These are phyloP conservation scores for Colletotrichum musae DNA, from an alignment of 2,329 filamentous ascomycete species.

Conservation along the genomic window DNA sequence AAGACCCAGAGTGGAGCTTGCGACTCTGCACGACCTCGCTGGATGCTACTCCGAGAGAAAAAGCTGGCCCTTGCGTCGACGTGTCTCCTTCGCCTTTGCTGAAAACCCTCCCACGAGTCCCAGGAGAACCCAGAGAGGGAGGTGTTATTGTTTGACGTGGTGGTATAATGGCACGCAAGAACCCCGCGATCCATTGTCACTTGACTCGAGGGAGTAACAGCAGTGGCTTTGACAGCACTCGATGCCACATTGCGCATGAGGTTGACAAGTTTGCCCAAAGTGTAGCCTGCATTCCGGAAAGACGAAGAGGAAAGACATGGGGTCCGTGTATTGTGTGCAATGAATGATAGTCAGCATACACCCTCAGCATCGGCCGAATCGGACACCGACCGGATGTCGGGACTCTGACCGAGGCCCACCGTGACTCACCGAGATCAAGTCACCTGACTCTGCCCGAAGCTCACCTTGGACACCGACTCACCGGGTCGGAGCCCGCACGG, in stretches of 20 bases:
- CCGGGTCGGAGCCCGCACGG: neutral
- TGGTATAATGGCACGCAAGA: neutral
- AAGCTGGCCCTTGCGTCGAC: neutral
- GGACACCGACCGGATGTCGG: neutral
- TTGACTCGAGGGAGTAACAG: neutral
- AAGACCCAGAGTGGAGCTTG: constrained; percentile 14
- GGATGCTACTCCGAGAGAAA: neutral
- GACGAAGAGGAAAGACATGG: too few species aligned
- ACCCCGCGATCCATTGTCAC: neutral
- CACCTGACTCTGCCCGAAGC: neutral
- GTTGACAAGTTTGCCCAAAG: too few species aligned
- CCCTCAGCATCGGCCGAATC: constrained; percentile 4
- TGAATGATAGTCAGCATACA: too few species aligned
- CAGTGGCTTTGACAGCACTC: neutral
- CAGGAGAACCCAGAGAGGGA: neutral
- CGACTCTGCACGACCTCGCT: neutral
- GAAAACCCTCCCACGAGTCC: neutral
- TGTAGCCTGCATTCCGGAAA: too few species aligned
- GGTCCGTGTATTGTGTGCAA: too few species aligned
- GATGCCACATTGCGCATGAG: neutral
- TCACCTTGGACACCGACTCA: neutral
- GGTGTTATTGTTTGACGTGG: neutral
- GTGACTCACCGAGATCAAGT: neutral
- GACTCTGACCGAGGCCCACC: neutral
- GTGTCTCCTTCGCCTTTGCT: neutral